phyloP scores from a whole-genome alignment of 495 filamentous ascomycete species.

The Aspergillus mulundensis region DNA sequence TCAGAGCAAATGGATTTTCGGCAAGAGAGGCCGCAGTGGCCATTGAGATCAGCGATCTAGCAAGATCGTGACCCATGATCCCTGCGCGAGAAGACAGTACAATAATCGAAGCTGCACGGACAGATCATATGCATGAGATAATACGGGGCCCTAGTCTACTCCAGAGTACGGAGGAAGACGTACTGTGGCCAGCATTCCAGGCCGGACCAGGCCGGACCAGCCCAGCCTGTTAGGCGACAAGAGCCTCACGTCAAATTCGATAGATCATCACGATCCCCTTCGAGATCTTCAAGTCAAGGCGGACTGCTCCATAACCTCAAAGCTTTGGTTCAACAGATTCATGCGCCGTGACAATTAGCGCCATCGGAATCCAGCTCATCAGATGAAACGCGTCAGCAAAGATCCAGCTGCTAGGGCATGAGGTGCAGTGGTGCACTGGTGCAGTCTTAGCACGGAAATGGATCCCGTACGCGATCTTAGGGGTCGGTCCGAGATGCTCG shows the following conservation, averaged over 20 bases:
- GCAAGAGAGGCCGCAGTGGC: not conserved
- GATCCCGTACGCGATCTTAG: not conserved
- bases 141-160: not conserved
- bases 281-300: not conserved
- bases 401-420: not conserved
- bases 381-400: not conserved
- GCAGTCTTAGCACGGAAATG: not conserved
- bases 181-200: too few species aligned
- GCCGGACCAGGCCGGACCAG: too few species aligned
- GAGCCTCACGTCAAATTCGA: not conserved
- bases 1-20: not conserved
- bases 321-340: not conserved
- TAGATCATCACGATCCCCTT: not conserved
- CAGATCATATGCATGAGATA: conserved; percentile 9
- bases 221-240: not conserved
- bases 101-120: not conserved
- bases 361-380: not conserved
- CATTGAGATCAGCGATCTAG: not conserved
- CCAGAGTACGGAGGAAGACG: too few species aligned
- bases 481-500: not conserved
- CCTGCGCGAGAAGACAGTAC: not conserved
- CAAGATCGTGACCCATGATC: not conserved
- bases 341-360: not conserved
- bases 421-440: too few species aligned
- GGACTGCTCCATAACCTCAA: not conserved